Percentiles rank a stretch among this genome's conserved stretches.
Conservation (phyloP, 2,329 filamentous ascomycete species). For the Lachnellula arida region DNA sequence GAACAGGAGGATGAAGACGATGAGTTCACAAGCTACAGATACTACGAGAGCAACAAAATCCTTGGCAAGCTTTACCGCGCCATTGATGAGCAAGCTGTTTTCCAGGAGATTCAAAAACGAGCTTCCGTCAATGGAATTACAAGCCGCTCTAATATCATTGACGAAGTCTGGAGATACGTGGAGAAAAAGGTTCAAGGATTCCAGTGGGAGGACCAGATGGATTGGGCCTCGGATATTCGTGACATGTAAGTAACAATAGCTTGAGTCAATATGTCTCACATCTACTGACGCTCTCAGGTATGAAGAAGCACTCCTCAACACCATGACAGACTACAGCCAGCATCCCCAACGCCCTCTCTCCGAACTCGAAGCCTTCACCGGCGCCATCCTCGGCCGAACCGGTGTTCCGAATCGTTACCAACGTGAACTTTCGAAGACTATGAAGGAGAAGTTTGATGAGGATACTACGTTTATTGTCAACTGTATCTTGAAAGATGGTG, state of each 20-base stretch:
- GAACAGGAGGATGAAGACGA: constrained; percentile 44
- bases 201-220: constrained; percentile 36
- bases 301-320: constrained; percentile 44
- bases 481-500: constrained; percentile 40
- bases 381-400: constrained; percentile 50
- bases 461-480: constrained; percentile 38
- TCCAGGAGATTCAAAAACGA: constrained; percentile 25
- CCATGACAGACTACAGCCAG: constrained; percentile 41
- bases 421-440: constrained; percentile 37
- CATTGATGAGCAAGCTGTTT: constrained; percentile 68
- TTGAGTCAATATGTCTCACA: neutral
- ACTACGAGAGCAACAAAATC: constrained; percentile 64
- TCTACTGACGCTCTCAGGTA: constrained; percentile 36
- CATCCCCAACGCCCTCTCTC: constrained; percentile 36
- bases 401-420: constrained; percentile 36
- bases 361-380: constrained; percentile 53
- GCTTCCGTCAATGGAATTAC: constrained; percentile 1
- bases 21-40: constrained; percentile 45
- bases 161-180: constrained; percentile 37
- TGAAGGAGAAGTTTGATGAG: constrained; percentile 40
- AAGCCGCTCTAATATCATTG: constrained; percentile 21
- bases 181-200: constrained; percentile 30
- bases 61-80: constrained; percentile 67
- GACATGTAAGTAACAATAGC: constrained; percentile 38
- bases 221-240: constrained; percentile 37